Evolutionary conservation across 768 basidiomycete species (phyloP), one percentile per base, ranked within the genome.

Genomic region (Leccinum subtestaceum): DNA sequence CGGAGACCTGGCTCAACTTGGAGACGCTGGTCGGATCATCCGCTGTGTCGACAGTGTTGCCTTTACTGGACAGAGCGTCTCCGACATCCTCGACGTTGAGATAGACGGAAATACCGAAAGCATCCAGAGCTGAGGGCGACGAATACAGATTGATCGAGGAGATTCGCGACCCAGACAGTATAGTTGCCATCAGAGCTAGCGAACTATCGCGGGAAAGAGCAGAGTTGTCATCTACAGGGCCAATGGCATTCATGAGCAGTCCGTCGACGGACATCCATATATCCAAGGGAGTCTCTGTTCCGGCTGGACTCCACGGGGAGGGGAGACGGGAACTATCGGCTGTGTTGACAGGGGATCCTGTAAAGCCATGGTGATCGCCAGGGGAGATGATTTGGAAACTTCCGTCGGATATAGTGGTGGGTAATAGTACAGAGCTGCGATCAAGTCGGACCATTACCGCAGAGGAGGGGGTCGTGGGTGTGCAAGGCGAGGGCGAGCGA

Each of bases 271-370:
- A 61, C 51, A 72, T 54, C 70, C 70, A 73, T 1, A 74, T 57
- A 17, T 67, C 48, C 9, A 46, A 15, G 5, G 59, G 23, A 2
- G 61, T 17, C 1, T 15, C 3, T 19, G 46, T 60, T 53, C 63
- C 68, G 19, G 51, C 5, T 5, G 71, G 72, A 17, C 71, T 72
- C 71, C 71, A 74, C 4, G 72, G 71, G 3, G 71, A 74, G 13
- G 68, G 64, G 15, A 72, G 72, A 29, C 25, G 66, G 8, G 10
- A 46, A 10, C 48, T 12, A 48, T 59, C 52, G 7, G 47, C 12
- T 2, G 51, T n/a, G 11, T n/a, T 54, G 40, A 49, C 19, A 9
- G 65, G 65, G 6, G 62, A 52, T 11, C 49, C 59, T n/a, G 53
- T 10, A 31, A 58, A 63, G 13, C 43, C 48, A 34, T 45, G 64